Percentiles rank a stretch among this genome's conserved stretches.
Conservation (phyloP, 2,329 filamentous ascomycete species). For the Paracoccidioides brasiliensis region DNA sequence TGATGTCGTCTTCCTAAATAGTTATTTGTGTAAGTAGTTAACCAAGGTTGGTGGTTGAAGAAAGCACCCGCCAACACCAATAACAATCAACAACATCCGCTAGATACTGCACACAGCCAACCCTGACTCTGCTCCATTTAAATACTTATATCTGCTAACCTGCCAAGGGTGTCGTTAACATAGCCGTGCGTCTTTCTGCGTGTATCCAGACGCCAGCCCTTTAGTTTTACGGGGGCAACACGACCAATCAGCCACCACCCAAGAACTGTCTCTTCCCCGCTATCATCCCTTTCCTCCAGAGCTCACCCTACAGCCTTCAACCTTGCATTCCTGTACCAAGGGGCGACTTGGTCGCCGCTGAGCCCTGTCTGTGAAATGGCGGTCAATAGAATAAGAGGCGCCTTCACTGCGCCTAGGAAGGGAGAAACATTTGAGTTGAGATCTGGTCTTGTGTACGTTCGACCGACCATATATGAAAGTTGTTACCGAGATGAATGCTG, state of each 20-base stretch:
- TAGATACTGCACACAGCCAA: not conserved
- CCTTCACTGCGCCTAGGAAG: conserved; percentile 85
- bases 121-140: not conserved
- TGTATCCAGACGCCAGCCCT: not conserved
- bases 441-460: conserved; percentile 61
- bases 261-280: not conserved
- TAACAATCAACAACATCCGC: not conserved
- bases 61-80: not conserved
- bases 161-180: not conserved
- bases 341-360: conserved; percentile 26
- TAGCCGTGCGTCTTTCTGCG: not conserved
- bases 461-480: conserved; percentile 6
- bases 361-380: conserved; percentile 49
- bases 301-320: not conserved
- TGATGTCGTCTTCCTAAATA: no score
- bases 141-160: not conserved
- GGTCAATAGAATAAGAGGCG: conserved; percentile 89
- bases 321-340: conserved; percentile 16
- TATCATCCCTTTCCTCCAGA: not conserved
- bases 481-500: conserved; percentile 17
- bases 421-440: conserved; percentile 97
- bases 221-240: not conserved
- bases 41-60: no score
- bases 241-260: not conserved
- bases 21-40: no score